Evolutionary conservation across 495 filamentous ascomycete genomes (phyloP).

Genomic region (Penicillium bovifimosum): DNA sequence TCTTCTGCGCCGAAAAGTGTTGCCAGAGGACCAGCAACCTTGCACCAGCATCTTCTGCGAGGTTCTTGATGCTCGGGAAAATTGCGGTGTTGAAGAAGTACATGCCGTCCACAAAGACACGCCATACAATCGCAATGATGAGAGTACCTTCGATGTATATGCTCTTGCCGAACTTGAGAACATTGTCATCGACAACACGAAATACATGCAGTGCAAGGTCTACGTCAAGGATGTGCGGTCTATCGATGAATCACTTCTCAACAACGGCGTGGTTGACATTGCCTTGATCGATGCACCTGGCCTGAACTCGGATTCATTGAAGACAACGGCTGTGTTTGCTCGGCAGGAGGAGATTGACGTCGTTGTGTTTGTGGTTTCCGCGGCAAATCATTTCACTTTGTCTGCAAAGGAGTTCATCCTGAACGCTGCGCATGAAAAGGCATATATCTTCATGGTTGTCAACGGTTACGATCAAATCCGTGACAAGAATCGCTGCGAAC

Average conservation of each 20-base stretch:
- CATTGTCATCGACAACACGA: conserved; percentile 80
- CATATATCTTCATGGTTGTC: conserved; percentile 98
- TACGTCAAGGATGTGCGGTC: conserved; percentile 89
- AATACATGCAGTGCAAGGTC: conserved; percentile 91
- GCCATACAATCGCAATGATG: conserved; percentile 81
- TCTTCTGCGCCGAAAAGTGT: conserved; percentile 79
- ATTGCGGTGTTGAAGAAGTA: conserved; percentile 85
- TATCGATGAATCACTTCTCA: conserved; percentile 89
- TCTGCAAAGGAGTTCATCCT: conserved; percentile 96
- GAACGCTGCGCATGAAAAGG: conserved; percentile 92
- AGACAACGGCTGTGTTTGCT: conserved; percentile 95
- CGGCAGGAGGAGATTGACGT: conserved; percentile 98
- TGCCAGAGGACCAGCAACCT: conserved; percentile 97
- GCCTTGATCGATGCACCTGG: conserved; percentile 95
- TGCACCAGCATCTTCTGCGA: conserved; percentile 99
- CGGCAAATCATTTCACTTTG: conserved; percentile 94
- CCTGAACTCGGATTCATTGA: conserved; percentile 89
- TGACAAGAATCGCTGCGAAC: conserved; percentile 80
- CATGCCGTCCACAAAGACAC: conserved; percentile 83
- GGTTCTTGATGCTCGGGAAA: conserved; percentile 87
- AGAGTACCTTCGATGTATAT: conserved; percentile 88
- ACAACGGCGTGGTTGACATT: conserved; percentile 97
- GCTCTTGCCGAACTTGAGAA: conserved; percentile 70
- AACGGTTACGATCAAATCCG: conserved; percentile 94
- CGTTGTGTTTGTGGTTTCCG: conserved; percentile 95